A percentile compares a stretch with the other conserved stretches of the same genome.
Conservation (phyloP, 495 filamentous ascomycete genomes). For the Neurospora intermedia region DNA sequence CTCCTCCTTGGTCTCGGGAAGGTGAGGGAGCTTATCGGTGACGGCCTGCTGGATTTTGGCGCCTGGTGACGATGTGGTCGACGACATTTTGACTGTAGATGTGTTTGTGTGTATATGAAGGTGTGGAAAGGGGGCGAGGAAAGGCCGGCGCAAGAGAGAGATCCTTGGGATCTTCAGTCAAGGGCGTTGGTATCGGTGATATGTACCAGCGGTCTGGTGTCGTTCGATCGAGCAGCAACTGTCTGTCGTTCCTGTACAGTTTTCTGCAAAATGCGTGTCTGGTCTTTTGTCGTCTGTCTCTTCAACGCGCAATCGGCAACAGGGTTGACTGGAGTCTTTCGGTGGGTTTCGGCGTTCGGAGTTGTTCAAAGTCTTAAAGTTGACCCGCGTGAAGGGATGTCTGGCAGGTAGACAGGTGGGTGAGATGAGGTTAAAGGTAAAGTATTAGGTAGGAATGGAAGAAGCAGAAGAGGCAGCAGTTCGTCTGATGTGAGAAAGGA, state of each 20-base stretch:
- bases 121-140: neutral
- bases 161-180: neutral
- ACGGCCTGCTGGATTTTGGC: constrained; percentile 26
- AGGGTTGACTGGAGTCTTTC: neutral
- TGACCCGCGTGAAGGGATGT: neutral
- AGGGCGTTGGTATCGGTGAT: neutral
- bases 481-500: neutral
- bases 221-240: neutral
- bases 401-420: neutral
- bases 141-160: neutral
- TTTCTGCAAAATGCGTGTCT: neutral
- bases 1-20: constrained; percentile 42
- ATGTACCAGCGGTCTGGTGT: neutral
- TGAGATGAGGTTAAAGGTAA: neutral
- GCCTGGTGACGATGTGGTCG: constrained; percentile 20
- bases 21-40: constrained; percentile 36
- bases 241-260: neutral
- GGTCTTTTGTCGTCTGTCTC: neutral
- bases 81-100: constrained; percentile 14
- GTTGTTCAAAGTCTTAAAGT: neutral
- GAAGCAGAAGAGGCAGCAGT: neutral
- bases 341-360: neutral
- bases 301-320: neutral
- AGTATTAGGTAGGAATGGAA: neutral
- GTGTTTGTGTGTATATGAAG: neutral